Evolutionary conservation across 73 alveolate species (phyloP), one percentile per base, ranked within the genome.

Genomic region (Paramecium sonneborni): DNA sequence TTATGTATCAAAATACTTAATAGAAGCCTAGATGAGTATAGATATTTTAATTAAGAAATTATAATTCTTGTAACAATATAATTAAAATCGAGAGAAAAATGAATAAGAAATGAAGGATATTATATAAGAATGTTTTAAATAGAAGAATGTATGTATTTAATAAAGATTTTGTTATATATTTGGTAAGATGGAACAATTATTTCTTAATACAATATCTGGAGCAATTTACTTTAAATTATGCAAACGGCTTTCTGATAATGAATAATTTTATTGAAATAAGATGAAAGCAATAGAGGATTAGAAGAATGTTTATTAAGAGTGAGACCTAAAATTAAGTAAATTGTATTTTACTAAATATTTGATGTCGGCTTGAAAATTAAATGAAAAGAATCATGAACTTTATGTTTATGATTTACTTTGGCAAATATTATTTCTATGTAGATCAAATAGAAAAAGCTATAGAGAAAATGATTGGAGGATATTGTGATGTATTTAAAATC

Each of bases 171-270:
- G 30, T 41, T 79, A 41, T 79, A 23, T 79, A 1, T 79, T 79
- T 43, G 90, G 90, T 79, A 79, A 79, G 8, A 43, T 79, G 69
- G 90, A 79, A 44, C 15, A 79, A 46, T 24, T 39, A 39, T 70
- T 32, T 70, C 14, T 28, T 32, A 70, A 70, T 70, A 56, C 86
- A 12, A 70, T 70, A 4, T 28, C 86, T 14, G 86, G 46, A 14
- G 86, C 57, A 2, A 28, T 28, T 28, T 70, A 70, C 37, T 70
- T 3, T 35, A 70, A 70, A 70, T 28, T 32, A 70, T 70, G 86
- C 57, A 70, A 70, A 70, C 24, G 86, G 10, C 34, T 70, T 14
- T 70, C 86, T 12, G 86, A 70, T 28, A 70, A 23, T 28, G 37
- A 70, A 15, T 28, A 70, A 15, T 35, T 21, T 21, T 35, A 32